phyloP scores from a whole-genome alignment of 1,284 basidiomycete species.

The Ustilago cynodontis region DNA sequence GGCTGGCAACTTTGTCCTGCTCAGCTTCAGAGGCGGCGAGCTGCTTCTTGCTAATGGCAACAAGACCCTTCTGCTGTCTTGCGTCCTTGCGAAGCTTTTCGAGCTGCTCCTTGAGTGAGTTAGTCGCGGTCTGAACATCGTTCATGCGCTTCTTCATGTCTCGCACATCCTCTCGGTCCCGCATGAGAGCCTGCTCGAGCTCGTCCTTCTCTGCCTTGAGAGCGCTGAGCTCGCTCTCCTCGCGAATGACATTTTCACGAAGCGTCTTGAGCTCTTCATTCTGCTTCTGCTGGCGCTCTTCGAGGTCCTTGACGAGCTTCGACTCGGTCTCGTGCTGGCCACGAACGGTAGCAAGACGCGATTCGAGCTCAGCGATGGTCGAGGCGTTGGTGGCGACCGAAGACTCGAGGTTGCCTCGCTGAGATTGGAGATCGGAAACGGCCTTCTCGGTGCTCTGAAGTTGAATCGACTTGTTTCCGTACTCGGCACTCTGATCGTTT shows the following conservation, averaged over 20 bases:
- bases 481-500: constrained; percentile 50
- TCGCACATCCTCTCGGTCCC: constrained; percentile 94
- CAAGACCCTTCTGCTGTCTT: constrained; percentile 92
- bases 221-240: constrained; percentile 91
- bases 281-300: constrained; percentile 81
- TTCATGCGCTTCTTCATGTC: constrained; percentile 86
- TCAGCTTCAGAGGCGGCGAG: constrained; percentile 85
- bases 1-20: constrained; percentile 79
- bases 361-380: constrained; percentile 62
- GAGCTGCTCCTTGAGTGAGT: constrained; percentile 79
- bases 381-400: constrained; percentile 49
- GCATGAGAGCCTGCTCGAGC: constrained; percentile 85
- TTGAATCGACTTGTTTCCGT: constrained; percentile 57
- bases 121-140: constrained; percentile 82
- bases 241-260: constrained; percentile 84
- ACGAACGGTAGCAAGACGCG: constrained; percentile 70
- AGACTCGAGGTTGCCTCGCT: constrained; percentile 50
- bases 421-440: constrained; percentile 54
- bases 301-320: constrained; percentile 79
- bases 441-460: constrained; percentile 59
- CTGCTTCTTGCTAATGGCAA: constrained; percentile 95
- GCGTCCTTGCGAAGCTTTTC: constrained; percentile 94
- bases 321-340: constrained; percentile 88
- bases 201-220: constrained; percentile 90
- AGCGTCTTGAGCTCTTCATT: constrained; percentile 80